Conservation (phyloP, 75 land plant genomes). For the Selaginella tamariscina region DNA sequence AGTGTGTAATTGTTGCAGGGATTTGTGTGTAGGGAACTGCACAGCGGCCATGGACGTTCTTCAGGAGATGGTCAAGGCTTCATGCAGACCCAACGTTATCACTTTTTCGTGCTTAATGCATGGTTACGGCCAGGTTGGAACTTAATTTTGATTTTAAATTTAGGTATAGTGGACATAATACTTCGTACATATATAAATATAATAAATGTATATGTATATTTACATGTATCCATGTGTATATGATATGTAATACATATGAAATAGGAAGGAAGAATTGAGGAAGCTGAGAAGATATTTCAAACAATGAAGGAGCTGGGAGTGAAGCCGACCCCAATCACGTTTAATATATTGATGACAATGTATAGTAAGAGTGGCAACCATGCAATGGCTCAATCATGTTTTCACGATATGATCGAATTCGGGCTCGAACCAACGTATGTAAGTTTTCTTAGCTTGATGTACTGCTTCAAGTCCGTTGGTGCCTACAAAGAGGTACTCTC, state of each 20-base stretch:
- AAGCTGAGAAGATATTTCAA: background rate
- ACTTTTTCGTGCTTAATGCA: background rate
- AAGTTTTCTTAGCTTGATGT: background rate
- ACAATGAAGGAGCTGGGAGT: background rate
- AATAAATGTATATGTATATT: too few relatives aligned
- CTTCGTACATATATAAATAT: too few relatives aligned
- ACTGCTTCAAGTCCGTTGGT: conserved; percentile 1
- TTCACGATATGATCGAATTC: background rate
- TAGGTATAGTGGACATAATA: too few relatives aligned
- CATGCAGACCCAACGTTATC: background rate
- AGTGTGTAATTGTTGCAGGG: too few relatives aligned
- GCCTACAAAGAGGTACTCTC: background rate
- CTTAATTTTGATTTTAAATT: too few relatives aligned
- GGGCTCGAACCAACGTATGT: background rate
- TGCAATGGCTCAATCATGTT: background rate
- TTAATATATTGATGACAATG: background rate
- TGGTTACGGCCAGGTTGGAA: background rate
- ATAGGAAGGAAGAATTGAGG: background rate
- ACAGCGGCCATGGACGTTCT: background rate
- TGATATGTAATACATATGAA: too few relatives aligned
- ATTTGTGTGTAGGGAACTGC: background rate
- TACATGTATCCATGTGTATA: too few relatives aligned
- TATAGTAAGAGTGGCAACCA: background rate
- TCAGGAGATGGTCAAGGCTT: background rate
- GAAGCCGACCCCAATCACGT: background rate